phyloP scores from a whole-genome alignment of 225 moss, liverwort and hornwort genomes.

The Anthoceros angustus region DNA sequence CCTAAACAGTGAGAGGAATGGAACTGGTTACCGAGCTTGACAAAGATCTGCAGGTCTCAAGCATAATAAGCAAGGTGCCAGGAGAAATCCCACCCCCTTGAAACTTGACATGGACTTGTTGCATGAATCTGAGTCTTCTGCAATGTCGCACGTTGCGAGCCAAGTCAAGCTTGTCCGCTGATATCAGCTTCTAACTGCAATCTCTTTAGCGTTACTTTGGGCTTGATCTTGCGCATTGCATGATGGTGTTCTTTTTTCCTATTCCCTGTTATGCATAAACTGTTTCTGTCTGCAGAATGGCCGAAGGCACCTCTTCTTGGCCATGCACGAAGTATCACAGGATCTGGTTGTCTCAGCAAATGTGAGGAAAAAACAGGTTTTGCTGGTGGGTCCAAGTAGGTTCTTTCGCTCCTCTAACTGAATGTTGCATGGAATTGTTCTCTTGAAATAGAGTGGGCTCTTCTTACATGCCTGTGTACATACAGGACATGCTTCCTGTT shows the following conservation, averaged over 20 bases:
- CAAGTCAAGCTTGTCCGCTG: too few relatives aligned
- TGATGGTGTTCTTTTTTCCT: background rate
- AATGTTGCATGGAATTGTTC: background rate
- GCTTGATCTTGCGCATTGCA: background rate
- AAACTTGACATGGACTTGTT: too few relatives aligned
- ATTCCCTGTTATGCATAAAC: background rate
- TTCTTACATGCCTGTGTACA: background rate
- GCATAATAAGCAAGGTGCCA: conserved; percentile 70
- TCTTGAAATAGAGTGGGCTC: background rate
- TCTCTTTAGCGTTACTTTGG: too few relatives aligned
- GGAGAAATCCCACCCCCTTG: too few relatives aligned
- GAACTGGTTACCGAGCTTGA: conserved; percentile 84
- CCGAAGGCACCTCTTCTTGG: conserved; percentile 71
- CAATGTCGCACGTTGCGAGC: too few relatives aligned
- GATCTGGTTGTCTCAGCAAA: conserved; percentile 92
- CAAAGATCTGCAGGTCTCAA: conserved; percentile 85
- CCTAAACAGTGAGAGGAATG: conserved; percentile 72
- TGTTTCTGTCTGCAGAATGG: conserved; percentile 48
- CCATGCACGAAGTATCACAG: conserved; percentile 69
- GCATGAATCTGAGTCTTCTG: too few relatives aligned
- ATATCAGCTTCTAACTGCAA: too few relatives aligned
- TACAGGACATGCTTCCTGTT: conserved; percentile 80
- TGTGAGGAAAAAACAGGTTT: conserved; percentile 74
- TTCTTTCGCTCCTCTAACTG: background rate
- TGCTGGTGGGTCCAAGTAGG: conserved; percentile 41